Evolutionary conservation across 2,329 filamentous ascomycete species (phyloP).

Genomic region (Aureobasidium namibiae): DNA sequence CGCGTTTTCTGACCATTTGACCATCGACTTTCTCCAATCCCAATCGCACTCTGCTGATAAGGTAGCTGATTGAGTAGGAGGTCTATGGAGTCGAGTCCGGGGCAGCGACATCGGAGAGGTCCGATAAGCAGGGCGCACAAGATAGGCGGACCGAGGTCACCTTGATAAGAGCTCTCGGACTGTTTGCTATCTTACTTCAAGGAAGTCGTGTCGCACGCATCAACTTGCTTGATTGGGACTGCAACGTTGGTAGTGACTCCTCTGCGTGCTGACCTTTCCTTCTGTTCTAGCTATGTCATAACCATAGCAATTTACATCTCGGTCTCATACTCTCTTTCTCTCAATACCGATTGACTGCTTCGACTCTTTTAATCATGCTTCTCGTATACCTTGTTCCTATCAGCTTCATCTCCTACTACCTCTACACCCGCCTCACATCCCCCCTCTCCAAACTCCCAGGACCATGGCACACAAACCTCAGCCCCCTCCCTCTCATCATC

Average conservation of each 20-base stretch:
- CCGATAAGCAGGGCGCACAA: not conserved
- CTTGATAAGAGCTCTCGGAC: not conserved
- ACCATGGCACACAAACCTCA: slow-evolving; percentile 21
- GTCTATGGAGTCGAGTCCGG: not conserved
- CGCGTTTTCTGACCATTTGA: not conserved
- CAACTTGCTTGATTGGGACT: not conserved
- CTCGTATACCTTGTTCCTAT: not conserved
- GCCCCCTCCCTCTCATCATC: slow-evolving; percentile 26
- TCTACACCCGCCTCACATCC: slow-evolving; percentile 10
- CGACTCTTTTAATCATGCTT: not conserved
- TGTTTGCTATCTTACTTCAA: not conserved
- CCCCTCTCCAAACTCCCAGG: slow-evolving; percentile 24
- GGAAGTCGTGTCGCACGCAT: too few species aligned
- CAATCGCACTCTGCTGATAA: too few species aligned
- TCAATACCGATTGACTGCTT: not conserved
- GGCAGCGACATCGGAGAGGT: not conserved
- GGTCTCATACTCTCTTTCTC: not conserved
- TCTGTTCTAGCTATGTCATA: not conserved
- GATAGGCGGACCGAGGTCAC: not conserved
- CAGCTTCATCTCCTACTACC: not conserved
- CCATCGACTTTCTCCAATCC: not conserved
- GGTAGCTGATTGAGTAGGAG: too few species aligned
- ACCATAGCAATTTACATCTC: not conserved
- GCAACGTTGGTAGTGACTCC: not conserved
- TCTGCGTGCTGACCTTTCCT: not conserved